Conservation (phyloP, 2,329 filamentous ascomycete genomes). For the Arachnopeziza araneosa region DNA sequence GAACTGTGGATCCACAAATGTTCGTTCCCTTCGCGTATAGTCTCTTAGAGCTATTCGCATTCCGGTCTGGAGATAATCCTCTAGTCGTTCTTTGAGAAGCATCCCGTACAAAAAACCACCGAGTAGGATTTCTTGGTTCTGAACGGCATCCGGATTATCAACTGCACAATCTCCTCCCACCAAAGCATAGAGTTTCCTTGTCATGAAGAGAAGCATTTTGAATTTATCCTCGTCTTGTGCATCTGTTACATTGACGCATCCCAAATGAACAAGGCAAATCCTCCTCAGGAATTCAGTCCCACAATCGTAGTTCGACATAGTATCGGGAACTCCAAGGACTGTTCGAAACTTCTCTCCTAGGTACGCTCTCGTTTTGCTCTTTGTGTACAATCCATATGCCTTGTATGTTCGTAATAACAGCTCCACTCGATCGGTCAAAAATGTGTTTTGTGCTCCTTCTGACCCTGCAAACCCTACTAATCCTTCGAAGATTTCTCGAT, state of each 20-base stretch:
- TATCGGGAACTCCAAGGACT: slow-evolving; percentile 77
- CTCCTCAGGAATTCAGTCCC: slow-evolving; percentile 87
- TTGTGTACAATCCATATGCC: slow-evolving; percentile 76
- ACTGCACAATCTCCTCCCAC: slow-evolving; percentile 88
- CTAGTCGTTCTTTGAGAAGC: slow-evolving; percentile 90
- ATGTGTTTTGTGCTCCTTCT: slow-evolving; percentile 78
- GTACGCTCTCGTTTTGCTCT: slow-evolving; percentile 75
- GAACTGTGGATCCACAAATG: slow-evolving; percentile 75
- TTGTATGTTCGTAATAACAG: slow-evolving; percentile 91
- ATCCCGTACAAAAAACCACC: slow-evolving; percentile 92
- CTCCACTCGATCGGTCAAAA: slow-evolving; percentile 91
- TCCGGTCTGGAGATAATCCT: slow-evolving; percentile 69
- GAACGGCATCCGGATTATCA: slow-evolving; percentile 94
- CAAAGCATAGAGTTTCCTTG: slow-evolving; percentile 87
- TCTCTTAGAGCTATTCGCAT: slow-evolving; percentile 51
- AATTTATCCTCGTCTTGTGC: slow-evolving; percentile 89
- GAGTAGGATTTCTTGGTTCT: slow-evolving; percentile 91
- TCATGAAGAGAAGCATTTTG: slow-evolving; percentile 90
- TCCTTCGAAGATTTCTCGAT: slow-evolving; percentile 93
- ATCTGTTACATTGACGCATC: slow-evolving; percentile 77
- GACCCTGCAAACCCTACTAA: slow-evolving; percentile 73
- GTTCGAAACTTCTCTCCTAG: slow-evolving; percentile 87
- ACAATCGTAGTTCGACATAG: slow-evolving; percentile 80
- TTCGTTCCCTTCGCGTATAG: slow-evolving; percentile 53
- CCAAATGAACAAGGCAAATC: slow-evolving; percentile 87